Base-by-base conservation (phyloP, 75 land plant genomes). In the Pinus tabuliformis region DNA sequence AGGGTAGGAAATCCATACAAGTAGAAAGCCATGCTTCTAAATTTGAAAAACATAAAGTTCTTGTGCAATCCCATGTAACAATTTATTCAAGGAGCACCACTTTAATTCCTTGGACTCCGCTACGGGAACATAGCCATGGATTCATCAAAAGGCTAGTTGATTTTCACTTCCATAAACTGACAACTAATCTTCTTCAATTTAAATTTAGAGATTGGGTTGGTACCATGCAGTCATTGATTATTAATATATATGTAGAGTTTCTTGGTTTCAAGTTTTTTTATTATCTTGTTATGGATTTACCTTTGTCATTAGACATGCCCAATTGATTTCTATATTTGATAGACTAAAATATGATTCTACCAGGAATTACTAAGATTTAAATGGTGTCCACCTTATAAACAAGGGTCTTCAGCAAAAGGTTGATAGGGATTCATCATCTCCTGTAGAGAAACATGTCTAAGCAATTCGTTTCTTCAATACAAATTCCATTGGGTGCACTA, bases 81-180 rank as follows among this genome's bases (percentile, higher is more conserved):
- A 0, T 26, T 26, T 26, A 26, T 56, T 56, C 74, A 54, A 72
- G 74, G 45, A 56, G 11, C 30, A 72, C 21, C 52, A 72, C 74
- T 39, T 52, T 52, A 26, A 72, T 58, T 58, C 13, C 74, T 17
- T 26, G 74, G 20, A 56, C 74, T n/a, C 57, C 58, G 21, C 56
- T 37, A 13, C 12, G 73, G n/a, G 73, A 71, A 49, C 14, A 56
- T 12, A 22, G 45, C 5, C 18, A 49, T 24, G 74, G 33, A 1
- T 72, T 56, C 4, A 56, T 17, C 56, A 72, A 49, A 28, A 72
- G 74, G 74, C 56, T 3, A 24, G 74, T 56, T 72, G 28, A 72
- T 45, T 45, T 45, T 8, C 9, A 1, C 9, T 45, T 8, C 1
- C 52, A 45, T 45, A 45, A 45, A 45, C 9, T 1, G 8, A 9